Percentiles rank a stretch among this genome's conserved stretches.
phyloP scores from a whole-genome alignment of 257 asterid species.

The Rubia yunnanensis region DNA sequence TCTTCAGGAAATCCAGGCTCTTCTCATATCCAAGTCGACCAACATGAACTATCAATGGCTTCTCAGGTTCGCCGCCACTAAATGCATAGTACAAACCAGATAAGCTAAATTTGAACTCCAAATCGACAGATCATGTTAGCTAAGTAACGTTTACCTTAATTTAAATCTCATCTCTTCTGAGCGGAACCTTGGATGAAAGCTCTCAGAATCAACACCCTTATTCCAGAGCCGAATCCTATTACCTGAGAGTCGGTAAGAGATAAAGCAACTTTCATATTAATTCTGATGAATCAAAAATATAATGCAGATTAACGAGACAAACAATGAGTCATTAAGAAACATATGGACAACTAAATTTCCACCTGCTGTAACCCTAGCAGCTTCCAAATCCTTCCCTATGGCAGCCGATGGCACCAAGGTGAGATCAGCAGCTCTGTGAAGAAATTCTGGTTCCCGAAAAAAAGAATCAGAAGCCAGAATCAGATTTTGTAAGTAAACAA shows the following conservation, averaged over 20 bases:
- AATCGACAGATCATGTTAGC: neutral
- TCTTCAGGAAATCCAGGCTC: constrained; percentile 82
- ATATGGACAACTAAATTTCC: constrained; percentile 3
- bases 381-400: constrained; percentile 79
- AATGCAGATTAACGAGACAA: neutral
- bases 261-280: neutral
- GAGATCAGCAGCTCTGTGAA: constrained; percentile 93
- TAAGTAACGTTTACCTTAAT: constrained; percentile 40
- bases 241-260: constrained; percentile 29
- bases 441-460: constrained; percentile 54
- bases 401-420: constrained; percentile 95
- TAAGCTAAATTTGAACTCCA: constrained; percentile 10
- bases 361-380: constrained; percentile 81
- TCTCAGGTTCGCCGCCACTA: constrained; percentile 84
- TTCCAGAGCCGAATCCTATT: constrained; percentile 86
- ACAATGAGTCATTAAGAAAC: neutral
- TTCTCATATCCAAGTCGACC: constrained; percentile 93
- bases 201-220: constrained; percentile 95
- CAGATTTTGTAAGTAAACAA: neutral
- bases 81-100: constrained; percentile 7
- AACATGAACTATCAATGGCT: constrained; percentile 81
- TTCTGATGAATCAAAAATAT: neutral
- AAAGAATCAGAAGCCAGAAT: neutral
- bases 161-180: constrained; percentile 65
- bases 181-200: constrained; percentile 69